Evolutionary conservation across 2,329 filamentous ascomycete genomes (phyloP), one percentile per base, ranked within the genome.

Genomic region (Xylariales sp.): DNA sequence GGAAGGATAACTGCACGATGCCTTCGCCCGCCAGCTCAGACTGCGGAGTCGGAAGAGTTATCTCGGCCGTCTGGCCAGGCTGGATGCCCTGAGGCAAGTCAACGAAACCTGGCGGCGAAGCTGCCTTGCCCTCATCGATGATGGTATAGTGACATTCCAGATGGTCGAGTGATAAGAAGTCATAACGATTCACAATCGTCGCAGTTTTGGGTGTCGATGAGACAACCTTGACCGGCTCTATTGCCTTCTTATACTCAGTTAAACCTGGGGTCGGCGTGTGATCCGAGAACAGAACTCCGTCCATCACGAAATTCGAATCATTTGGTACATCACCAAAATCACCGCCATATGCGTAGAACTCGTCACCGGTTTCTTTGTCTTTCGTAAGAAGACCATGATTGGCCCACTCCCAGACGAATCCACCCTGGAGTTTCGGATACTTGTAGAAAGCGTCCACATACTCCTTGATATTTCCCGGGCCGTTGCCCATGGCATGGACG

Each of bases 401-500:
- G 1, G 68, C 69, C 74, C 74, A 78, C 46, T 78, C 74, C 74
- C 74, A 79, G n/a, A 77, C 67, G 37, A 72, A 76, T 0, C 79
- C 80, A 10, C 80, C 79, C 55, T 83, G 79, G 0, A 83, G 64
- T 2, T 66, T 62, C 1, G 68, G 69, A 42, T 82, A 66, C 30
- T 66, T 63, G 48, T 76, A 74, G 54, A 83, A 85, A 0, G 70
- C 65, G 18, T 81, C 71, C 34, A 80, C 62, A 45, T 85, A 85
- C 47, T 83, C 80, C 49, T 78, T 72, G 45, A 84, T 68, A 2
- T 72, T 76, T 5, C 81, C 81, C 0, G 81, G 81, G 0, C 78
- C 81, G 45, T 83, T 85, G 1, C 81, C 81, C 80, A 85, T 84
- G 3, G 81, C 78, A 19, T 72, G 69, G 5, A 59, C 54, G 43